Conservation (phyloP, 192 early-diverging fungal species). For the Backusella australiensis region DNA sequence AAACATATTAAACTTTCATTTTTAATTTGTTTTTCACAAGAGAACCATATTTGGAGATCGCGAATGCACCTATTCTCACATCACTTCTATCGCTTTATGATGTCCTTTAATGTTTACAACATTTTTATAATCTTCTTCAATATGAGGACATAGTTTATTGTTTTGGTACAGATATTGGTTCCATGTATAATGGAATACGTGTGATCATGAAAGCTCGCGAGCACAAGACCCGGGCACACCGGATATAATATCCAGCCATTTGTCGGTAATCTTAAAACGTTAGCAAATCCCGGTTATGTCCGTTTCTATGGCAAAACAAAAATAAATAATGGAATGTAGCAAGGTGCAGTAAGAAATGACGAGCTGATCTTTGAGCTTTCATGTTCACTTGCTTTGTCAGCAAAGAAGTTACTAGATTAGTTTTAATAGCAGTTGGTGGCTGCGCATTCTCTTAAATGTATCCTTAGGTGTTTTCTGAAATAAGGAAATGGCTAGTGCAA, state of each 20-base stretch:
- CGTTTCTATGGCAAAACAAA: background rate
- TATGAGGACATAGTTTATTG: background rate
- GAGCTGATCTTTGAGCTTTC: background rate
- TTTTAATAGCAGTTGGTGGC: background rate
- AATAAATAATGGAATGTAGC: background rate
- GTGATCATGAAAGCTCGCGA: background rate
- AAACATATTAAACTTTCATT: background rate
- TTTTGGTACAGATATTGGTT: background rate
- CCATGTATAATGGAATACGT: background rate
- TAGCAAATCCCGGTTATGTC: background rate
- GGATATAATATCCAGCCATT: background rate
- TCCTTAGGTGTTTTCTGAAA: background rate
- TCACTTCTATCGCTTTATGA: background rate
- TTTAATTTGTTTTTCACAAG: background rate
- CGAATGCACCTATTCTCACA: background rate
- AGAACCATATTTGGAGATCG: background rate
- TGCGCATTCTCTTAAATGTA: background rate
- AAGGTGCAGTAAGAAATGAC: background rate
- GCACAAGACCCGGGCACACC: background rate
- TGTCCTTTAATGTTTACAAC: background rate
- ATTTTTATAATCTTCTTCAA: background rate
- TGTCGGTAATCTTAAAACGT: background rate
- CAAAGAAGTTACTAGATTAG: background rate
- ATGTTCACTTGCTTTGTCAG: background rate
- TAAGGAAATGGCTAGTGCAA: background rate